Conservation (phyloP, 164 flowering plant species). For the Platanus orientalis region DNA sequence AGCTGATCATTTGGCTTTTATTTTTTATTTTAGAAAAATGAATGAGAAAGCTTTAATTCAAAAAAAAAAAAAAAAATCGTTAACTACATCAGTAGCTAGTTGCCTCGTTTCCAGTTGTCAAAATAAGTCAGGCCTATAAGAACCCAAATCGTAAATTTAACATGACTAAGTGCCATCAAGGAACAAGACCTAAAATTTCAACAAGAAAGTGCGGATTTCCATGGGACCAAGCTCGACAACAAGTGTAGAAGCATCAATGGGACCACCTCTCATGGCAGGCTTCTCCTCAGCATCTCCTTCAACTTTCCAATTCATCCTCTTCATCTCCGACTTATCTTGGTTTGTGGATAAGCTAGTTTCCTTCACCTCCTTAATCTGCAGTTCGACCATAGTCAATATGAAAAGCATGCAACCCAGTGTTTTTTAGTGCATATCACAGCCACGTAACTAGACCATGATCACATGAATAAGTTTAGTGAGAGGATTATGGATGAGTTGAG, state of each 20-base stretch:
- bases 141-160: too few relatives aligned
- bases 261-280: slow-evolving; percentile 50
- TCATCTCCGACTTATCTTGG: slow-evolving; percentile 74
- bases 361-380: slow-evolving; percentile 58
- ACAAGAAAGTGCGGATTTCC: slow-evolving; percentile 86
- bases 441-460: too few relatives aligned
- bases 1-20: too few relatives aligned
- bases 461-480: too few relatives aligned
- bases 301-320: slow-evolving; percentile 62
- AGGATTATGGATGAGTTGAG: too few relatives aligned
- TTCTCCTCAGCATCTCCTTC: slow-evolving; percentile 38
- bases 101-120: background rate
- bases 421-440: background rate
- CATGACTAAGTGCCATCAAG: too few relatives aligned
- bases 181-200: slow-evolving; percentile 55
- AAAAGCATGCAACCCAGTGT: background rate
- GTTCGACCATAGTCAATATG: background rate
- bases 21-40: too few relatives aligned
- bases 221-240: slow-evolving; percentile 85
- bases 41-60: too few relatives aligned
- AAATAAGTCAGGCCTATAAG: too few relatives aligned
- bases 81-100: background rate
- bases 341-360: slow-evolving; percentile 77
- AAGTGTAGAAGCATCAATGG: slow-evolving; percentile 42
- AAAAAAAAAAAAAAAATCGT: too few relatives aligned